Evolutionary conservation across 352 stramenopile species (phyloP), one percentile per base, ranked within the genome.

Genomic region (Phytophthora syringae): DNA sequence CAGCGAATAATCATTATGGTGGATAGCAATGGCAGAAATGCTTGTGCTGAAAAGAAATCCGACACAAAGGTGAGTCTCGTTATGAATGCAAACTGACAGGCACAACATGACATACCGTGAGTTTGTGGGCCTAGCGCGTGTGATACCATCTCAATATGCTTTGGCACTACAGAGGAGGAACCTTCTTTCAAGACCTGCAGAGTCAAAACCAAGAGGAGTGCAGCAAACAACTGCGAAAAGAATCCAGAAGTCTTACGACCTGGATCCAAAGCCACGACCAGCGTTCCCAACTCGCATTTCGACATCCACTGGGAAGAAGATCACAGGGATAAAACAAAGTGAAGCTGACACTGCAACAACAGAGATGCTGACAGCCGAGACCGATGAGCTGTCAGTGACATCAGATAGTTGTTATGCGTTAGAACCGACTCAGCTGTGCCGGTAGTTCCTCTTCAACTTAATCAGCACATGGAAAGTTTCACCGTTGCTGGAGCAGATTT

Each of bases 71-170:
- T 68, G 21, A 18, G 34, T 16, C 34, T 40, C 34, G 12, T n/a
- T n/a, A n/a, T n/a, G n/a, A n/a, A n/a, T n/a, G n/a, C n/a, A n/a
- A n/a, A n/a, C n/a, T n/a, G n/a, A n/a, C n/a, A n/a, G n/a, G n/a
- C n/a, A n/a, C n/a, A n/a, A n/a, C n/a, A n/a, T 22, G 34, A 42
- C 30, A 5, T 43, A 7, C 43, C n/a, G 34, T 34, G 28, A 1
- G 9, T 25, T 45, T n/a, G 22, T 40, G n/a, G 5, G n/a, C n/a
- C 2, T 47, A 88, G 79, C 87, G 25, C 81, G 84, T 55, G 79
- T 92, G 18, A 73, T 90, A 9, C 68, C 78, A 10, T 92, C 83
- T 18, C 70, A 76, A 2, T 92, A 90, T 47, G 77, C 75, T 28
- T 75, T 88, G 63, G 64, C 77, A 16, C 50, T 92, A 37, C 71